These are phyloP conservation scores for Penicillium digitatum DNA, from an alignment of 2,329 filamentous ascomycete genomes.

Conservation along the genomic window DNA sequence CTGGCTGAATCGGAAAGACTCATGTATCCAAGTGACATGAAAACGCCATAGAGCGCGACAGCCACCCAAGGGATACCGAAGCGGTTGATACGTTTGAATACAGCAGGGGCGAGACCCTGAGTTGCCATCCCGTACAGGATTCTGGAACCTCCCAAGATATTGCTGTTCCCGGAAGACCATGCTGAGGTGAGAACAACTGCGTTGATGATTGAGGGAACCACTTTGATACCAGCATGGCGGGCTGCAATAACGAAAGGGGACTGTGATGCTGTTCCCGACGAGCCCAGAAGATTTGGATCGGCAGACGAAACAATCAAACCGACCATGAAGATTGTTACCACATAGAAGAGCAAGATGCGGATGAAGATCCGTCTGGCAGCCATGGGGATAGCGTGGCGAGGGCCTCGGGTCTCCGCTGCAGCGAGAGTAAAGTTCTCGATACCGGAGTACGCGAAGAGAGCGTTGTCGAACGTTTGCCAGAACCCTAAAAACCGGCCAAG, in stretches of 20 bases:
- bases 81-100: conserved; percentile 38
- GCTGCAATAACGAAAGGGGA: conserved; percentile 44
- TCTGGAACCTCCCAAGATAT: conserved; percentile 36
- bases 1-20: conserved; percentile 55
- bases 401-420: conserved; percentile 50
- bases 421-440: conserved; percentile 49
- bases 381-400: conserved; percentile 50
- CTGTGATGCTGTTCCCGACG: conserved; percentile 47
- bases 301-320: conserved; percentile 42
- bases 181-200: conserved; percentile 26
- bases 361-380: conserved; percentile 53
- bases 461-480: conserved; percentile 33
- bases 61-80: conserved; percentile 55
- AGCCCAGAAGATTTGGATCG: conserved; percentile 45
- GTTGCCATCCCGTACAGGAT: conserved; percentile 39
- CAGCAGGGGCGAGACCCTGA: conserved; percentile 36
- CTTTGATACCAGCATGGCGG: conserved; percentile 39
- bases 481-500: conserved; percentile 45
- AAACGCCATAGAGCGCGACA: conserved; percentile 49
- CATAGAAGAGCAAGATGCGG: conserved; percentile 54
- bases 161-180: conserved; percentile 44
- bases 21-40: conserved; percentile 61
- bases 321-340: conserved; percentile 52
- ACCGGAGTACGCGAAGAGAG: conserved; percentile 36
- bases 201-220: conserved; percentile 22